Evolutionary conservation across 2,329 filamentous ascomycete genomes (phyloP), one percentile per base, ranked within the genome.

Genomic region (Scortechinia acanthostroma): DNA sequence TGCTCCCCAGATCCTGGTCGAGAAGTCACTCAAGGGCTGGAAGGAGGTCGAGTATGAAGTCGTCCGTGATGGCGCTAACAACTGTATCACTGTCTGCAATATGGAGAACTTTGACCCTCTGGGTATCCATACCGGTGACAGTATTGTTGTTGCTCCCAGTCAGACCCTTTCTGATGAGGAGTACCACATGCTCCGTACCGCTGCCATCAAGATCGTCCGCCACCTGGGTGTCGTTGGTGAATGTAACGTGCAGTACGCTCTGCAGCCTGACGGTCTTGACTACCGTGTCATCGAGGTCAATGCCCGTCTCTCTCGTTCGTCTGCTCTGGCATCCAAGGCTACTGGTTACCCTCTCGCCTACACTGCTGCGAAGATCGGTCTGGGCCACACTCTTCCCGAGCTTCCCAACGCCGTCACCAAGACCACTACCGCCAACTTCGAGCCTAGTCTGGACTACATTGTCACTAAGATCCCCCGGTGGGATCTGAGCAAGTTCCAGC

Each of bases 231-330:
- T 98, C 43, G 91, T 97, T 42, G 93, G 93, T 64, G 93, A 98
- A 72, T 98, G 93, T 69, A 98, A 98, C 65, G 91, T 96, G 23
- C 91, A 97, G 69, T 98, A 98, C 65, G 91, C 91, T 51, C 80
- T 98, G 50, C 90, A 96, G 66, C 93, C 93, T 15, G 91, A 96
- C 69, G 91, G 91, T 47, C 83, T 96, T 49, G 93, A 98, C 71
- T 98, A 97, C 75, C 83, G 93, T 63, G 91, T 98, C 51, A 98
- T 98, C 57, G 93, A 98, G 69, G 91, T 98, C 68, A 98, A 98
- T 64, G 93, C 93, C 54, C 91, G 93, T 83, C 83, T 98, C 44
- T 97, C 93, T 59, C 88, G 93, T 58, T 98, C 93, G 42, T 98
- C 93, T 47, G 93, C 93, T 52, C 77, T 98, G 53, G 93, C 93